These are phyloP conservation scores for Pichia cactophila DNA, from an alignment of 1,139 yeast genomes.

Conservation along the genomic window DNA sequence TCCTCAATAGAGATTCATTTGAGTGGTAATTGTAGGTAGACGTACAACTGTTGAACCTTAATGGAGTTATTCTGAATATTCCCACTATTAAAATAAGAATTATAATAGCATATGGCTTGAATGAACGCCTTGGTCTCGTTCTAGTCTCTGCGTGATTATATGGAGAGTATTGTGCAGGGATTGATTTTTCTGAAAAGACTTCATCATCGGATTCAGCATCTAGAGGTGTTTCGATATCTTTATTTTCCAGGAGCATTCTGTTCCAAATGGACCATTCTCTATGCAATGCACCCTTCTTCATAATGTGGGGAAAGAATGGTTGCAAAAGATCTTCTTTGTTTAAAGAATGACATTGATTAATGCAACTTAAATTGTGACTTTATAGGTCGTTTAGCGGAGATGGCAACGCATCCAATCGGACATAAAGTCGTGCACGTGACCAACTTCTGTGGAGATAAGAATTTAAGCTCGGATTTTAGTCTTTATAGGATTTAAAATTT, in stretches of 20 bases:
- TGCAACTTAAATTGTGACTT: not conserved
- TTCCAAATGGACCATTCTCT: slow-evolving; percentile 30
- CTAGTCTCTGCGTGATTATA: not conserved
- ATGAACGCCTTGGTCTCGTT: not conserved
- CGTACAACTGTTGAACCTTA: not conserved
- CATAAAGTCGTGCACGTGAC: too few species aligned
- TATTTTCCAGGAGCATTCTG: slow-evolving; percentile 14
- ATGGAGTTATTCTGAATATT: too few species aligned
- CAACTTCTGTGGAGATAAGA: too few species aligned
- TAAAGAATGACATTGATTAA: too few species aligned
- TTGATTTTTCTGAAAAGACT: not conserved
- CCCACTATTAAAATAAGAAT: too few species aligned
- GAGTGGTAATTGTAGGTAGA: not conserved
- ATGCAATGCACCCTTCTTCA: slow-evolving; percentile 17
- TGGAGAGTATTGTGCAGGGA: not conserved
- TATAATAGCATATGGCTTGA: not conserved
- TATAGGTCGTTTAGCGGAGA: not conserved
- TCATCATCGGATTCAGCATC: not conserved
- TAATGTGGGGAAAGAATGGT: not conserved
- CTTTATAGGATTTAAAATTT: too few species aligned
- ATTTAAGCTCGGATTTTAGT: too few species aligned
- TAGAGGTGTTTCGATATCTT: not conserved
- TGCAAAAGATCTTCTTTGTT: not conserved
- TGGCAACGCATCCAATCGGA: not conserved
- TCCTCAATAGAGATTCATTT: not conserved